Conservation (phyloP, 176 grass and related monocot genomes). For the Ensete ventricosum region DNA sequence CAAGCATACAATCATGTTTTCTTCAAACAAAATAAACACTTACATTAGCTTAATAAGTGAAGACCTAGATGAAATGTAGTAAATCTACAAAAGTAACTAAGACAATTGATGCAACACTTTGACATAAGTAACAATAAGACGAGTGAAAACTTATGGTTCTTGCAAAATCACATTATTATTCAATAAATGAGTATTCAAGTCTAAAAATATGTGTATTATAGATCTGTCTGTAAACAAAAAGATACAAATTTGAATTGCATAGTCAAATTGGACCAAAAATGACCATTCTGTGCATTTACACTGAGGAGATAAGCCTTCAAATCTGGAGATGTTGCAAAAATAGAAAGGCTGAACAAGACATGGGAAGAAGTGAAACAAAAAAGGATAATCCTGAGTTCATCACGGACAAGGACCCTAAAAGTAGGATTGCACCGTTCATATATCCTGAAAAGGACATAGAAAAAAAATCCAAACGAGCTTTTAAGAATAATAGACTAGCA, state of each 20-base stretch:
- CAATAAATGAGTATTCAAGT: background rate
- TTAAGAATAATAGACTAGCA: too few relatives aligned
- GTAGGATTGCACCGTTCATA: too few relatives aligned
- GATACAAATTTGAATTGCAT: background rate
- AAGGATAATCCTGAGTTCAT: too few relatives aligned
- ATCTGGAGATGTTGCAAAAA: too few relatives aligned
- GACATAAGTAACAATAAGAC: background rate
- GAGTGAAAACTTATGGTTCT: background rate
- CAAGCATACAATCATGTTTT: constrained; percentile 98
- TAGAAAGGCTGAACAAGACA: too few relatives aligned
- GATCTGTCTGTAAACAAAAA: background rate
- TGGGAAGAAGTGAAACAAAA: too few relatives aligned
- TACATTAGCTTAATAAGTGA: constrained; percentile 29
- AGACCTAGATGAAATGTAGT: background rate
- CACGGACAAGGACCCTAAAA: too few relatives aligned
- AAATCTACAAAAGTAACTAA: background rate
- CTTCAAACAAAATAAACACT: constrained; percentile 39
- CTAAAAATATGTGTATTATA: background rate
- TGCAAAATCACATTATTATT: background rate
- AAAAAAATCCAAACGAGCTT: too few relatives aligned
- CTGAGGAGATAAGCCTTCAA: too few relatives aligned
- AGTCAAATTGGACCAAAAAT: too few relatives aligned
- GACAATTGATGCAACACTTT: background rate
- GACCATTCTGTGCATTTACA: too few relatives aligned
- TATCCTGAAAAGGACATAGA: too few relatives aligned